Conservation (phyloP, 1,139 yeast species). For the Yamadazyma membranifaciens region DNA sequence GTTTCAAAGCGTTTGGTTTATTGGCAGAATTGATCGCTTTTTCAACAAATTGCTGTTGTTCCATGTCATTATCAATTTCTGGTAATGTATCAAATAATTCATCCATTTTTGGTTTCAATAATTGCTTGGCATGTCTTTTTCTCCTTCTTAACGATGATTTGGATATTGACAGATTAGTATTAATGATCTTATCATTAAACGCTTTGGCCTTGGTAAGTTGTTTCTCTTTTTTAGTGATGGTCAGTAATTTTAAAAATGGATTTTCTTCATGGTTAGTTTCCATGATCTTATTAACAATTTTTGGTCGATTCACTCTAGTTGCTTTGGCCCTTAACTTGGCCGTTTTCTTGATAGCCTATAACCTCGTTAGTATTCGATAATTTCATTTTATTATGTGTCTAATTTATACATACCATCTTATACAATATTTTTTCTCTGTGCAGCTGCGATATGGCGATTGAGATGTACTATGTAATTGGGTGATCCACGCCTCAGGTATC, state of each 20-base stretch:
- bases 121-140: constrained; percentile 61
- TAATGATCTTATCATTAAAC: constrained; percentile 32
- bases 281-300: constrained; percentile 24
- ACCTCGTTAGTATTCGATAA: no score
- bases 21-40: constrained; percentile 27
- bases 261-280: constrained; percentile 38
- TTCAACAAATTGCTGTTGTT: constrained; percentile 10
- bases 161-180: constrained; percentile 46
- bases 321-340: constrained; percentile 36
- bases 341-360: constrained; percentile 27
- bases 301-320: constrained; percentile 17
- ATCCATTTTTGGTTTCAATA: constrained; percentile 62
- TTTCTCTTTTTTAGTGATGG: constrained; percentile 56
- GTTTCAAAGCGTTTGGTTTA: constrained; percentile 58
- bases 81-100: constrained; percentile 58
- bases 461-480: constrained; percentile 2
- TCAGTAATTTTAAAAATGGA: constrained; percentile 55
- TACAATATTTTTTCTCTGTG: no score
- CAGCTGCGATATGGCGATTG: background rate
- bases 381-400: background rate
- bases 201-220: constrained; percentile 33
- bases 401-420: constrained; percentile 12
- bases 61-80: constrained; percentile 16
- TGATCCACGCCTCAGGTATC: no score
- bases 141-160: constrained; percentile 66